Evolutionary conservation across 169 alveolate species (phyloP).

Genomic region (Perkinsus chesapeaki): DNA sequence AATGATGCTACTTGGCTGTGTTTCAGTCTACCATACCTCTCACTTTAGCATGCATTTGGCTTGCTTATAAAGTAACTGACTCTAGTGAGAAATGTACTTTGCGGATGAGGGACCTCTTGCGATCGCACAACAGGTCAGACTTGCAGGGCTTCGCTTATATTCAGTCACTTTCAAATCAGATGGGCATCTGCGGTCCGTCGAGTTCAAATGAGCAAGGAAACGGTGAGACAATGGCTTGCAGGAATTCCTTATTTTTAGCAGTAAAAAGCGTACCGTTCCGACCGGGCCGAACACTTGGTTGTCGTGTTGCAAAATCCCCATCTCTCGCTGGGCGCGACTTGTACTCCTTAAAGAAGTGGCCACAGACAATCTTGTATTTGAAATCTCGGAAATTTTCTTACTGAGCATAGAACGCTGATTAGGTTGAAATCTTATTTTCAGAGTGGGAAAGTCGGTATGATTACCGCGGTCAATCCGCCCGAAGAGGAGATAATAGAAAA

Average conservation of each 20-base stretch:
- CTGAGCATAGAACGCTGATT: not conserved
- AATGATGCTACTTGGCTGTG: too few species aligned
- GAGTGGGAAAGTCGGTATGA: not conserved
- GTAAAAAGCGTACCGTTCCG: too few species aligned
- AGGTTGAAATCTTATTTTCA: not conserved
- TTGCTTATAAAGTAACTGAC: not conserved
- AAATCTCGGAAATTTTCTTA: not conserved
- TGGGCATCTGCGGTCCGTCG: not conserved
- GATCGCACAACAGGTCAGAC: not conserved
- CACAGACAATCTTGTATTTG: too few species aligned
- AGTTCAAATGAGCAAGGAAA: not conserved
- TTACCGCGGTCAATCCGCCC: not conserved
- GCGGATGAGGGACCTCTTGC: not conserved
- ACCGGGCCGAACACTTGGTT: too few species aligned
- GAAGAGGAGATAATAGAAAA: not conserved
- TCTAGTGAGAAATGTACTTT: not conserved
- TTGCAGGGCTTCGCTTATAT: not conserved
- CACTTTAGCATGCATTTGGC: not conserved
- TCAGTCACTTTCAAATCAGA: not conserved
- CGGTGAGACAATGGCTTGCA: not conserved
- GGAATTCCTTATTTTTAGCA: not conserved
- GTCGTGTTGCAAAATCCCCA: too few species aligned
- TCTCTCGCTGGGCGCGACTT: too few species aligned
- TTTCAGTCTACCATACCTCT: not conserved
- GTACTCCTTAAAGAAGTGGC: too few species aligned